Evolutionary conservation across 129 eudicot genomes (phyloP).

Genomic region (Silybum marianum): DNA sequence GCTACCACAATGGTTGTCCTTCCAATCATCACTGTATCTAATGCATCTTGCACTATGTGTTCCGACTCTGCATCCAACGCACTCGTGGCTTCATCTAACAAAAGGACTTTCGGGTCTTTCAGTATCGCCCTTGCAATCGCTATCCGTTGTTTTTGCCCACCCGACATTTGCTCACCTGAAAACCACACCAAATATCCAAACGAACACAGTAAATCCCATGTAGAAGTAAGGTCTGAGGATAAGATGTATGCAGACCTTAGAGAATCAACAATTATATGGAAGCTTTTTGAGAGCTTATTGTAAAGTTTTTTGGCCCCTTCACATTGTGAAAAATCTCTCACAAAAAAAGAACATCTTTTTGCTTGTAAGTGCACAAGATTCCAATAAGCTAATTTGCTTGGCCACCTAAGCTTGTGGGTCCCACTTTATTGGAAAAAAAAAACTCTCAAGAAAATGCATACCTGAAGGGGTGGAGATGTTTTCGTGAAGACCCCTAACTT

Average conservation of each 20-base stretch:
- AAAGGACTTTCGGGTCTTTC: constrained; percentile 42
- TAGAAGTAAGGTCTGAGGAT: too few species aligned
- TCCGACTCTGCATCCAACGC: constrained; percentile 45
- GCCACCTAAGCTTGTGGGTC: background rate
- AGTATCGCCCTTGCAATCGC: constrained; percentile 52
- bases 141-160: constrained; percentile 48
- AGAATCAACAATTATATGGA: background rate
- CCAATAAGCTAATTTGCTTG: background rate
- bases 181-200: background rate
- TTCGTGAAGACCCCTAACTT: background rate
- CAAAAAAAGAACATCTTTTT: too few species aligned
- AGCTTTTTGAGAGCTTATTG: background rate
- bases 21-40: constrained; percentile 37
- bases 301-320: background rate
- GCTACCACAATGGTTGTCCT: constrained; percentile 46
- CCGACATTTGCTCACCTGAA: constrained; percentile 42
- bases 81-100: constrained; percentile 47
- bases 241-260: background rate
- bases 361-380: background rate
- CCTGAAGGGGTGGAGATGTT: background rate
- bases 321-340: background rate
- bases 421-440: background rate
- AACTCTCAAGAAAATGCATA: background rate
- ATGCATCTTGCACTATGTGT: constrained; percentile 41
- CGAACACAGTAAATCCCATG: too few species aligned